Evolutionary conservation across 805 yeast genomes (phyloP).

Genomic region (Ogataea methylovora): DNA sequence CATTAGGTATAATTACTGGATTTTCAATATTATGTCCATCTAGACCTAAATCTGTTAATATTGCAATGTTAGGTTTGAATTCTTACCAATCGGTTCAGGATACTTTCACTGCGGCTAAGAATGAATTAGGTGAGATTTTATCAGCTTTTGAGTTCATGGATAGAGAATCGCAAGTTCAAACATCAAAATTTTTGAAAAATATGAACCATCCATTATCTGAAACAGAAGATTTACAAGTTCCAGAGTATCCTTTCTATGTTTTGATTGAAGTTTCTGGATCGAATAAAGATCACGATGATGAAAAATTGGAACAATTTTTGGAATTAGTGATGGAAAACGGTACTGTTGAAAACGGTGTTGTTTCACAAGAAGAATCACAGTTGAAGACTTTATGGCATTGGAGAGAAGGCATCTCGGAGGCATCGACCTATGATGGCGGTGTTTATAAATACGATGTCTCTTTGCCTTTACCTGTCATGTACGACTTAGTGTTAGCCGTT

Average conservation of each 20-base stretch:
- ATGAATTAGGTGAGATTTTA: slow-evolving; percentile 74
- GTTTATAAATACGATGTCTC: slow-evolving; percentile 97
- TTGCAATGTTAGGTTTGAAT: slow-evolving; percentile 78
- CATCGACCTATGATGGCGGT: slow-evolving; percentile 79
- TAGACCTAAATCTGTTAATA: slow-evolving; percentile 78
- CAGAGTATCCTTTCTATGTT: slow-evolving; percentile 79
- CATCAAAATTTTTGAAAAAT: slow-evolving; percentile 51
- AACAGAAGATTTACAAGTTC: slow-evolving; percentile 37
- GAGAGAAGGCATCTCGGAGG: slow-evolving; percentile 94
- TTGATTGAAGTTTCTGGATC: slow-evolving; percentile 96
- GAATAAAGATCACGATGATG: slow-evolving; percentile 87
- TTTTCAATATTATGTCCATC: slow-evolving; percentile 86
- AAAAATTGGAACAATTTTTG: slow-evolving; percentile 76
- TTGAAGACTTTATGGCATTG: slow-evolving; percentile 80
- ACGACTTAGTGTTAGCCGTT: slow-evolving; percentile 76
- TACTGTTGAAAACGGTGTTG: slow-evolving; percentile 83
- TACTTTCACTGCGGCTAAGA: slow-evolving; percentile 70
- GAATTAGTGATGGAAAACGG: slow-evolving; percentile 82
- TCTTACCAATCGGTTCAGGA: slow-evolving; percentile 79
- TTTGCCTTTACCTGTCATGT: slow-evolving; percentile 74
- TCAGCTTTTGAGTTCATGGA: slow-evolving; percentile 97
- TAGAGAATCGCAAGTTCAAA: slow-evolving; percentile 52
- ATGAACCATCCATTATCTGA: slow-evolving; percentile 60
- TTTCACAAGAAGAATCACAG: slow-evolving; percentile 93
- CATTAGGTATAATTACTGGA: slow-evolving; percentile 85